These are phyloP conservation scores for Acanthamoeba culbertsoni DNA, from an alignment of 208 protist genomes.

Conservation along the genomic window DNA sequence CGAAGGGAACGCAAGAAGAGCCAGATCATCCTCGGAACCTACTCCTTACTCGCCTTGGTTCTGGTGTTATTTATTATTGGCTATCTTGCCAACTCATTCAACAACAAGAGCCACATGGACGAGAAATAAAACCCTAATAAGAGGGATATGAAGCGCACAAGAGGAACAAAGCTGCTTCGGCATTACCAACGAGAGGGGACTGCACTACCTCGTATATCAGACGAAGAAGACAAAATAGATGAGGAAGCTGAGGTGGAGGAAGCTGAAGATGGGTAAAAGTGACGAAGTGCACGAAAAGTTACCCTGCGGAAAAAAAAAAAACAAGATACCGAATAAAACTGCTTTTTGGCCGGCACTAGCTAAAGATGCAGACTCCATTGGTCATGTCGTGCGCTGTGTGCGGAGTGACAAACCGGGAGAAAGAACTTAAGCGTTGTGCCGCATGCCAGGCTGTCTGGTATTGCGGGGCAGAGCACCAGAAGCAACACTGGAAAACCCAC, in stretches of 20 bases:
- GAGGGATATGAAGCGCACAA: no score
- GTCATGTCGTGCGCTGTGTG: background rate
- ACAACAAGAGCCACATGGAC: slow-evolving; percentile 35
- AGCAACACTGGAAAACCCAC: slow-evolving; percentile 48
- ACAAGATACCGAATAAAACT: no score
- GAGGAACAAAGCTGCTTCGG: no score
- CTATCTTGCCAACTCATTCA: background rate
- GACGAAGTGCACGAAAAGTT: no score
- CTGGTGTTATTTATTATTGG: background rate
- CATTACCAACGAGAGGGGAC: no score
- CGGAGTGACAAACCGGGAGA: background rate
- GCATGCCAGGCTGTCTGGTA: slow-evolving; percentile 28
- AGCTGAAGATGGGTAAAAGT: no score
- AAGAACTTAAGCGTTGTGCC: background rate
- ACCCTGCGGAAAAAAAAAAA: no score
- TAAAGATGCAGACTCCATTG: background rate
- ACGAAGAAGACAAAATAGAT: no score
- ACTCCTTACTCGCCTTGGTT: background rate
- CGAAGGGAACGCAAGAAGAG: background rate
- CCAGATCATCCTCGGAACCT: background rate
- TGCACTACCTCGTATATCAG: no score
- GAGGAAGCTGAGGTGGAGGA: no score
- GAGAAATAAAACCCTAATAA: no score
- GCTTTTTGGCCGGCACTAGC: no score
- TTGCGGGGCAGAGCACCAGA: slow-evolving; percentile 3